Evolutionary conservation across 768 basidiomycete species (phyloP).

Genomic region (Suillus placidus): DNA sequence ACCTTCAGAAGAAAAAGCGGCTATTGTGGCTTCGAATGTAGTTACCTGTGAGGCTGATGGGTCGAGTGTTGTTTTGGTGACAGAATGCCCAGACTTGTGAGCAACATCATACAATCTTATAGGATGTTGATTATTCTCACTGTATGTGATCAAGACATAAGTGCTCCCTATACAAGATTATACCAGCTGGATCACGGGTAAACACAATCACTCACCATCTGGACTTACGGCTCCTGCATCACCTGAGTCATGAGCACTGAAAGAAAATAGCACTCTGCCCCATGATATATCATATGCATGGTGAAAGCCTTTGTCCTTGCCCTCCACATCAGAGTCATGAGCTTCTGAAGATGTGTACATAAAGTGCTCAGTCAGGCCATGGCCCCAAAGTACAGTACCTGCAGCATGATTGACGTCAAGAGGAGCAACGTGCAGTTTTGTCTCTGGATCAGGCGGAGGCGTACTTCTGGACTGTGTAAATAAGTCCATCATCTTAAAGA

Average conservation of each 20-base stretch:
- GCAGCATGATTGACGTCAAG: slow-evolving; percentile 30
- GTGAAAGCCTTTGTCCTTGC: slow-evolving; percentile 45
- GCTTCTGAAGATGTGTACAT: slow-evolving; percentile 65
- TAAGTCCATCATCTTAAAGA: slow-evolving; percentile 26
- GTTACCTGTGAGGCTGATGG: slow-evolving; percentile 17
- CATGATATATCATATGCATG: slow-evolving; percentile 48
- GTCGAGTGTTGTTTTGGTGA: slow-evolving; percentile 37
- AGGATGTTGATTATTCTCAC: slow-evolving; percentile 29
- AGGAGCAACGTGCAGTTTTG: slow-evolving; percentile 20
- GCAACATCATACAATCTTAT: slow-evolving; percentile 58
- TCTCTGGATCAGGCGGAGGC: slow-evolving; percentile 16
- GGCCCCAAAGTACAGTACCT: slow-evolving; percentile 60
- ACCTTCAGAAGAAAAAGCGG: slow-evolving; percentile 61
- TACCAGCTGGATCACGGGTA: not conserved
- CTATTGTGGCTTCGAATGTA: slow-evolving; percentile 49
- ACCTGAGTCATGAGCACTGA: slow-evolving; percentile 54
- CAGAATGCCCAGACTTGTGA: slow-evolving; percentile 31
- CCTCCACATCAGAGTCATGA: not conserved
- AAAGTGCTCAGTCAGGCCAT: slow-evolving; percentile 36
- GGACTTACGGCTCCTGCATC: slow-evolving; percentile 52
- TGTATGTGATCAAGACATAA: slow-evolving; percentile 37
- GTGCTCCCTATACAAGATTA: slow-evolving; percentile 17
- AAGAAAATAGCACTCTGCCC: slow-evolving; percentile 28
- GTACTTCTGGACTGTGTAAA: slow-evolving; percentile 13
- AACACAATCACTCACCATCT: slow-evolving; percentile 38